Evolutionary conservation across 1,284 basidiomycete genomes (phyloP).

Genomic region (Melampsora americana): DNA sequence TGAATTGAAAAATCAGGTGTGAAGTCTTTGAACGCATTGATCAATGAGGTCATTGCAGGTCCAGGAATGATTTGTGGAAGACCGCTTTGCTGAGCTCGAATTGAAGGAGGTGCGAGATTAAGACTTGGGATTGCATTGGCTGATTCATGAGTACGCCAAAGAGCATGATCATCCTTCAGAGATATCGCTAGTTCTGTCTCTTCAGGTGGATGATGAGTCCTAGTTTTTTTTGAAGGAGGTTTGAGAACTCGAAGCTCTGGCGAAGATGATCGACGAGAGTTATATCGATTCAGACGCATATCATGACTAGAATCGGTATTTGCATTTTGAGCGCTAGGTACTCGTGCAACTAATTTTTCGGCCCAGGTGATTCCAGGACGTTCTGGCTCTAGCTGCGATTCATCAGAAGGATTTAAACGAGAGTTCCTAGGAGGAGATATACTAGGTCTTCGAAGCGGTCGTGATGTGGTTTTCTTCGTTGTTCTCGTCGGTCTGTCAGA

Average conservation of each 20-base stretch:
- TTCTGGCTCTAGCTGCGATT: background rate
- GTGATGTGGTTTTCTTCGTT: background rate
- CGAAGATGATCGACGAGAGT: slow-evolving; percentile 3
- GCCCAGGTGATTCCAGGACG: slow-evolving; percentile 17
- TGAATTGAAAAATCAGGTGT: slow-evolving; percentile 33
- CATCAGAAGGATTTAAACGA: background rate
- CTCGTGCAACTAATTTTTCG: slow-evolving; percentile 6
- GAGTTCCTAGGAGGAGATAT: background rate
- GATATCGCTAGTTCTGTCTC: slow-evolving; percentile 13
- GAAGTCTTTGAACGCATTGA: slow-evolving; percentile 30
- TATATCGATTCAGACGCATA: background rate
- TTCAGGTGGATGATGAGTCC: background rate
- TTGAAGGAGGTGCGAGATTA: slow-evolving; percentile 23
- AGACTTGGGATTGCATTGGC: slow-evolving; percentile 18
- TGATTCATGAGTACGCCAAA: slow-evolving; percentile 37
- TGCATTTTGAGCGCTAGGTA: background rate
- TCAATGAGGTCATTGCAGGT: background rate
- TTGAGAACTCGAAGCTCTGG: background rate
- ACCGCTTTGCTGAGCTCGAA: background rate
- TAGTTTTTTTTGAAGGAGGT: background rate
- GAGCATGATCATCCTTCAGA: slow-evolving; percentile 32
- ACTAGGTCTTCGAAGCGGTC: background rate
- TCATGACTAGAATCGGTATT: background rate
- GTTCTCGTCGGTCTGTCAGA: background rate
- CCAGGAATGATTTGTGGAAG: background rate